phyloP scores from a whole-genome alignment of 306 rosid genomes.

The Malus orientalis region DNA sequence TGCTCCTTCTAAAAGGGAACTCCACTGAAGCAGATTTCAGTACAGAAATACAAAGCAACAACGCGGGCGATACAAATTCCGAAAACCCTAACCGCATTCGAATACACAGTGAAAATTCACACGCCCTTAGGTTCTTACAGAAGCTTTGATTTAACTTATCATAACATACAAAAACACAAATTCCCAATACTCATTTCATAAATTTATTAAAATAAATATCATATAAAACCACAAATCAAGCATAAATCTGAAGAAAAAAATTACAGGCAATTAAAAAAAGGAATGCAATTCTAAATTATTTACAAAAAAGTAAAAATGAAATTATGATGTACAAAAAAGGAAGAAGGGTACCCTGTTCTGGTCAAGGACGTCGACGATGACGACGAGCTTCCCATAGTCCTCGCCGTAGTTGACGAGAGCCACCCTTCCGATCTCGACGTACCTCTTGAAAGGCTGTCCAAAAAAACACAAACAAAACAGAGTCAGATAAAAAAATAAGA shows the following conservation, averaged over 20 bases:
- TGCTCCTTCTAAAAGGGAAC: background rate
- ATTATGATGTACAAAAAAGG: background rate
- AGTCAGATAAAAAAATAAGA: background rate
- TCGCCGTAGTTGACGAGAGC: slow-evolving; percentile 86
- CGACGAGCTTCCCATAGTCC: slow-evolving; percentile 85
- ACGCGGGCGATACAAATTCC: background rate
- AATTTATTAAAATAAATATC: background rate
- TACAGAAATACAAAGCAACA: background rate
- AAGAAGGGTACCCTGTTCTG: slow-evolving; percentile 55
- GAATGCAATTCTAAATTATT: background rate
- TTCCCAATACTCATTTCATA: background rate
- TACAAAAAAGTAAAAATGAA: background rate
- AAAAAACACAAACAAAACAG: background rate
- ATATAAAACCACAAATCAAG: background rate
- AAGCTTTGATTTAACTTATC: background rate
- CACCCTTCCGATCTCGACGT: slow-evolving; percentile 87
- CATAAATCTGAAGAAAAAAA: background rate
- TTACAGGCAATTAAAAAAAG: background rate
- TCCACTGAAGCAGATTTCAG: background rate
- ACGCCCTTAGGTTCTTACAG: background rate
- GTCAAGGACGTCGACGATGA: slow-evolving; percentile 85
- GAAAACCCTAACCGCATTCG: background rate
- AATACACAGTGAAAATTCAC: background rate
- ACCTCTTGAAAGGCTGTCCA: slow-evolving; percentile 84
- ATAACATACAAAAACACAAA: background rate